Evolutionary conservation across 345 rosid species (phyloP).

Genomic region (Gossypium arboreum): DNA sequence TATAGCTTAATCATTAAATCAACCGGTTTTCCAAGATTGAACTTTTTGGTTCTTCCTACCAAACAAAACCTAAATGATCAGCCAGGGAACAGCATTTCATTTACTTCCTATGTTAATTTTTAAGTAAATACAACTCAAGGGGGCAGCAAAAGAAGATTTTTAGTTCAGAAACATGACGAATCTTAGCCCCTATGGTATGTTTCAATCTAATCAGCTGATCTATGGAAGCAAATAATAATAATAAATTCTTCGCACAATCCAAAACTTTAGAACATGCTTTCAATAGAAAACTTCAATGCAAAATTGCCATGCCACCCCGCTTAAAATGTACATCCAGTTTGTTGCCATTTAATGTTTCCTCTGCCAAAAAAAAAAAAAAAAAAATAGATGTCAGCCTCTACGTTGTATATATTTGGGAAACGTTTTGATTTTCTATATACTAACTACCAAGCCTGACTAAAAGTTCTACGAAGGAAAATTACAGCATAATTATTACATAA

Average conservation of each 20-base stretch:
- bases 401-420: background rate
- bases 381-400: background rate
- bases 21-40: background rate
- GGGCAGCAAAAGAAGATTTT: background rate
- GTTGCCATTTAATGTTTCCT: conserved; percentile 13
- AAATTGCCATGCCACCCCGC: background rate
- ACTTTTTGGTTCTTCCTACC: background rate
- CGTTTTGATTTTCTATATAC: background rate
- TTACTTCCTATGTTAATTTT: background rate
- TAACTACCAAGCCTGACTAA: background rate
- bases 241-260: background rate
- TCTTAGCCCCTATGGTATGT: background rate
- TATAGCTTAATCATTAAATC: background rate
- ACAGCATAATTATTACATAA: background rate
- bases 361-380: background rate
- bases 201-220: background rate
- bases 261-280: background rate
- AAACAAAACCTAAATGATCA: background rate
- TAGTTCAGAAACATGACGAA: background rate
- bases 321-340: background rate
- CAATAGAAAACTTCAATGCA: background rate
- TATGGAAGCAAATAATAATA: background rate
- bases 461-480: background rate
- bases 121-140: background rate
- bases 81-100: background rate